Conservation (phyloP, 768 basidiomycete species). For the Tylopilus sp. region DNA sequence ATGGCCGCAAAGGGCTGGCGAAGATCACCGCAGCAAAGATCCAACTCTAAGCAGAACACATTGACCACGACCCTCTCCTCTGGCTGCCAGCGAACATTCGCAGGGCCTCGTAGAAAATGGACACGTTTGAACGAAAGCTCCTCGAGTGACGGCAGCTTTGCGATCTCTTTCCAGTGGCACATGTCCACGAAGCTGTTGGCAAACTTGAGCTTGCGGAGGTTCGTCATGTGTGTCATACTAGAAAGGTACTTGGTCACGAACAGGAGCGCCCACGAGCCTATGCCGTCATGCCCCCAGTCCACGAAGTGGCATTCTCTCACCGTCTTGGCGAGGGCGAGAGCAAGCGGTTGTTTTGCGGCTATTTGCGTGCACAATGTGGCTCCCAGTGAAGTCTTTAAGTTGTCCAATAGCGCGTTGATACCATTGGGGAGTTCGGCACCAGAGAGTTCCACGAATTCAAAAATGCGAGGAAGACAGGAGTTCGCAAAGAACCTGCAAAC, state of each 20-base stretch:
- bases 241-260: too few relatives aligned
- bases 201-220: slow-evolving; percentile 15
- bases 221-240: slow-evolving; percentile 20
- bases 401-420: background rate
- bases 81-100: slow-evolving; percentile 4
- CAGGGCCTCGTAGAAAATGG: background rate
- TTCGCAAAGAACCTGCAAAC: slow-evolving; percentile 45
- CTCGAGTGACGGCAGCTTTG: slow-evolving; percentile 9
- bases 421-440: background rate
- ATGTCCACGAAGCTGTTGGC: background rate
- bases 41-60: slow-evolving; percentile 4
- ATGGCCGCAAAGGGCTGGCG: background rate
- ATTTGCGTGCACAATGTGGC: background rate
- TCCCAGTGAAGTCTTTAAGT: background rate
- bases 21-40: background rate
- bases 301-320: slow-evolving; percentile 26
- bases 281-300: background rate
- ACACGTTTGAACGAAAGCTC: slow-evolving; percentile 10
- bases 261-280: background rate
- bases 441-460: slow-evolving; percentile 28
- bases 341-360: background rate
- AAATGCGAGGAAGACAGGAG: slow-evolving; percentile 38
- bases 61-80: slow-evolving; percentile 1
- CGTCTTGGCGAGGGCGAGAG: slow-evolving; percentile 19
- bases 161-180: slow-evolving; percentile 14